Evolutionary conservation across 345 rosid species (phyloP).

Genomic region (Eucalyptus cloeziana): DNA sequence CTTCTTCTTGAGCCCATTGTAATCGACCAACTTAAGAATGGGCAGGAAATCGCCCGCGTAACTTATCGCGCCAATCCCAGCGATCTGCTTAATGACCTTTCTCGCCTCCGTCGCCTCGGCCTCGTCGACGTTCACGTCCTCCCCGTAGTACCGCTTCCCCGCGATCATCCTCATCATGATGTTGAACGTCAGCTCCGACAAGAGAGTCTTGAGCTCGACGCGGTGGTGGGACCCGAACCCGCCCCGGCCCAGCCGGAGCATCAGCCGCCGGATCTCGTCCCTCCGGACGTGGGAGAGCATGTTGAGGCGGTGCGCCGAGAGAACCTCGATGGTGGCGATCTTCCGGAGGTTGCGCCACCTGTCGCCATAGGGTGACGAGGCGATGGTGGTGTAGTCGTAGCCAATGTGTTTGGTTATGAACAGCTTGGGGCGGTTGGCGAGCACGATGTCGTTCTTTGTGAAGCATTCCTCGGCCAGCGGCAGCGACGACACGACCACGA

Average conservation of each 20-base stretch:
- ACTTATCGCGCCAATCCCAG: not conserved
- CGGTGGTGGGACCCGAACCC: constrained; percentile 2
- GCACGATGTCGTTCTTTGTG: constrained; percentile 26
- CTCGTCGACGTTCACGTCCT: constrained; percentile 7
- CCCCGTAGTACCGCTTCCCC: constrained; percentile 45
- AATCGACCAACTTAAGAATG: not conserved
- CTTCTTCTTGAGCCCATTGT: constrained; percentile 12
- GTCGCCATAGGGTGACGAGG: constrained; percentile 33
- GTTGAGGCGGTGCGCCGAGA: constrained; percentile 38
- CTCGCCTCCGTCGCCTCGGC: not conserved
- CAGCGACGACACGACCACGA: constrained; percentile 20
- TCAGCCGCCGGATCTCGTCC: constrained; percentile 31
- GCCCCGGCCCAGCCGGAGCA: constrained; percentile 13
- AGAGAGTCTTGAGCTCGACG: constrained; percentile 27
- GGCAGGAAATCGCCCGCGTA: constrained; percentile 1
- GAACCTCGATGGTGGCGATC: constrained; percentile 25
- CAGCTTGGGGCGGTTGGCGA: constrained; percentile 28
- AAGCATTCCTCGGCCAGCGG: constrained; percentile 36
- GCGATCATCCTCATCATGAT: constrained; percentile 28
- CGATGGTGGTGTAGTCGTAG: constrained; percentile 20
- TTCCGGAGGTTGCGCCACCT: constrained; percentile 64
- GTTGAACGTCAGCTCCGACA: constrained; percentile 19
- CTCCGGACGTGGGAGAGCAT: constrained; percentile 7
- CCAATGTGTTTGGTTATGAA: constrained; percentile 16
- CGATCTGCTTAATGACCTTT: constrained; percentile 6